Evolutionary conservation across 108 stramenopile species (phyloP), one percentile per base, ranked within the genome.

Genomic region (Pinguiococcus pyrenoidosus): DNA sequence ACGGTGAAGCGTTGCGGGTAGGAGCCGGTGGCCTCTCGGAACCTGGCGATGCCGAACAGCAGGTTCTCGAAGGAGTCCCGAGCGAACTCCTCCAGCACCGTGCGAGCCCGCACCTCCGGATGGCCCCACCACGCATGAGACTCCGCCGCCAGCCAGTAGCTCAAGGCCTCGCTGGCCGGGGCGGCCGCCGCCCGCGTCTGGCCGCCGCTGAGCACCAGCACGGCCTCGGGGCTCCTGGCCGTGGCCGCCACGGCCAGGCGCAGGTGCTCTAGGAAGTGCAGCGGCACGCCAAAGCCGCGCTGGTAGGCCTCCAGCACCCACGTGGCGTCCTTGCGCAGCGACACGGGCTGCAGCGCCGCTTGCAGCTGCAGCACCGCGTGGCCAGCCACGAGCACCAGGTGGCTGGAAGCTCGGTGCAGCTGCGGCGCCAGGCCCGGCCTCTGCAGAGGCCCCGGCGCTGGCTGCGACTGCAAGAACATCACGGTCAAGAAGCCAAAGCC

Each of bases 41-140:
- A 97, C 13, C 91, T 40, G 29, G 4, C 20, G 20, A 94, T 84
- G 3, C 87, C 83, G 70, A 92, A 97, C 44, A 94, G 72, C 33
- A 97, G 56, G 67, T 97, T 97, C 59, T 94, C 83, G 68, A 91
- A 91, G 23, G 82, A 84, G 48, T 97, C 96, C 1, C 85, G 83
- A 4, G 96, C 92, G 67, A 84, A 97, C 38, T 94, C 73, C 49
- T 74, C 73, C 25, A 62, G 33, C 30, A 33, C 47, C 0, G 70
- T 51, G 7, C 71, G 50, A 18, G 64, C 29, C 24, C 51, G 52
- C 51, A 61, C 30, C 21, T 34, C 26, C 21, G 52, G 32, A 26
- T 46, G 24, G 25, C 53, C 59, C 65, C 68, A 66, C 68, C 71
- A 72, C 16, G 30, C 42, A 29, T 61, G 58, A 29, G 64, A 56